Evolutionary conservation across 352 stramenopile genomes (phyloP), one percentile per base, ranked within the genome.

Genomic region (Globisporangium lucens): DNA sequence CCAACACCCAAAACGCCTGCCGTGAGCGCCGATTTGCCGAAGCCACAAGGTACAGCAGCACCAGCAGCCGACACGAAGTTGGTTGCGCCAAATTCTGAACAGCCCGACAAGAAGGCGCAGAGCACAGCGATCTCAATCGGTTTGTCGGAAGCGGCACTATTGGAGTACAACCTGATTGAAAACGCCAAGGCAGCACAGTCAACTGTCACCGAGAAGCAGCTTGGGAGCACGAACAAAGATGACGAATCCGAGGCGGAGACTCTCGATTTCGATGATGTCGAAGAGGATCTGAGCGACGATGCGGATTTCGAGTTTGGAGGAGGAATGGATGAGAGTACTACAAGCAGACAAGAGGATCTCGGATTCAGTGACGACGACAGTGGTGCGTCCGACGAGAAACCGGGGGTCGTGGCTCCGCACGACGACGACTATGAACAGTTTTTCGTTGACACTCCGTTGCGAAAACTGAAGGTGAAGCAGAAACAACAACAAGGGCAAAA

Each of bases 341-440:
- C 30, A 5, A 60, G 43, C 9, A 55, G 59, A 3, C 49, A 62
- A 63, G 59, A 61, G 1, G 66, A 71, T 41, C 52, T 71, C 2
- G 66, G 66, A 12, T 67, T 71, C 22, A 71, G 66, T 24, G 60
- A 83, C 52, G 73, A 81, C 53, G 81, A 75, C 52, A 68, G 81
- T 41, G 76, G 80, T 22, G 77, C 69, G 36, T 74, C 77, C 47
- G 35, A 58, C 1, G 67, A 47, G 4, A 33, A 24, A 3, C 47
- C 57, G 27, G 58, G 12, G 15, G 49, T 61, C 27, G 47, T 24
- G 8, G 65, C 58, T 1, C 61, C 61, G 13, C 57, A 74, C 35
- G 43, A 63, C 24, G 59, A 70, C 27, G 61, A 66, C 29, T 71
- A 71, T 20, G 58, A 67, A 30, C 59, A 66, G 41, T 71, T 71